phyloP scores from a whole-genome alignment of 2,329 filamentous ascomycete species.

The Hypoxylon sp. region DNA sequence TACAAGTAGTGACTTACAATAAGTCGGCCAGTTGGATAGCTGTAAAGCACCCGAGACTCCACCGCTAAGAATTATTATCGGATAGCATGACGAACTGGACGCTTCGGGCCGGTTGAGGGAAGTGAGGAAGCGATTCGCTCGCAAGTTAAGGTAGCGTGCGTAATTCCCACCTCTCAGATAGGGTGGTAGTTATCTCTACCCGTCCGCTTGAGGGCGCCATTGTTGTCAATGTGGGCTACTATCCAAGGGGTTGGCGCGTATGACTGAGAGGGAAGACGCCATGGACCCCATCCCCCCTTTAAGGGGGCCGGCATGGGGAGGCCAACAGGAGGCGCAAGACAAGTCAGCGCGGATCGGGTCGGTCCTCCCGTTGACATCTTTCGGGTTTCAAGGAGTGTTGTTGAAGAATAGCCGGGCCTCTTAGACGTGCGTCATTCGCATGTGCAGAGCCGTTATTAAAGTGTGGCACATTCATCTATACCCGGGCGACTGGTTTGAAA shows the following conservation, averaged over 20 bases:
- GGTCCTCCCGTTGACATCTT: conserved; percentile 29
- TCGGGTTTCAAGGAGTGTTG: conserved; percentile 30
- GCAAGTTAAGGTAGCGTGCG: conserved; percentile 22
- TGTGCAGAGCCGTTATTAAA: conserved; percentile 33
- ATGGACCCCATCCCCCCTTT: conserved; percentile 28
- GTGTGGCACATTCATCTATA: conserved; percentile 40
- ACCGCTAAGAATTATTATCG: conserved; percentile 32
- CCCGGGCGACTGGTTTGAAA: conserved; percentile 44
- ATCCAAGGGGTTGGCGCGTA: conserved; percentile 28
- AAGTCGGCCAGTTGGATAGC: conserved; percentile 26
- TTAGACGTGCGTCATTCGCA: conserved; percentile 40
- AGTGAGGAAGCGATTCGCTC: conserved; percentile 30
- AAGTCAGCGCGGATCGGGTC: conserved; percentile 35
- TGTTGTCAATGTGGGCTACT: conserved; percentile 7
- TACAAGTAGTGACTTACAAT: conserved; percentile 5
- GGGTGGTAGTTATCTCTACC: conserved; percentile 43
- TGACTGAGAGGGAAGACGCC: conserved; percentile 22
- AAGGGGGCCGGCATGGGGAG: conserved; percentile 7
- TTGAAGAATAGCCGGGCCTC: conserved; percentile 39
- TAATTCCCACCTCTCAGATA: conserved; percentile 26
- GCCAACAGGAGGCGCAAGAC: conserved; percentile 17
- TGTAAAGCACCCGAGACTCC: conserved; percentile 31
- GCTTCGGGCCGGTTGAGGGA: conserved; percentile 37
- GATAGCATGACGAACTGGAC: conserved; percentile 30
- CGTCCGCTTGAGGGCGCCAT: conserved; percentile 28